Conservation (phyloP, 106 monocot genomes). For the Platanthera guangdongensis region DNA sequence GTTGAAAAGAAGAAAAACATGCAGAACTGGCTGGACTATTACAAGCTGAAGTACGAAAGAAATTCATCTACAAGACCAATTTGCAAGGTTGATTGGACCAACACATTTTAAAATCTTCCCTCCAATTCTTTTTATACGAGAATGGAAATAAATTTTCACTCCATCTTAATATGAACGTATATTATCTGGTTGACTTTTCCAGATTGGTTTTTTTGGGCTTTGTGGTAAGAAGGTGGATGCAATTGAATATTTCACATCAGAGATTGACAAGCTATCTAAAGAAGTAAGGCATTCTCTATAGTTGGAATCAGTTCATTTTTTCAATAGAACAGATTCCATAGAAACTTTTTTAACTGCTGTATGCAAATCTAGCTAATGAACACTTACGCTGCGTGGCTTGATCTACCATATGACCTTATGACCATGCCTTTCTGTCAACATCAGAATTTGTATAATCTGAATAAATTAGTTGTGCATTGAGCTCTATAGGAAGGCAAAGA, state of each 20-base stretch:
- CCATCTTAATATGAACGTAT: background rate
- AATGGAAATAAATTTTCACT: background rate
- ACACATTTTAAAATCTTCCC: background rate
- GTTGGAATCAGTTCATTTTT: background rate
- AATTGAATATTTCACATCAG: constrained; percentile 67
- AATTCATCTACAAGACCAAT: constrained; percentile 59
- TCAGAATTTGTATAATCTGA: background rate
- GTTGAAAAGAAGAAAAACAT: constrained; percentile 57
- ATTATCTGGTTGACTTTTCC: background rate
- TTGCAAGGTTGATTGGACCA: constrained; percentile 36
- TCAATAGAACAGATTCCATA: background rate
- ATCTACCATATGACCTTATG: background rate
- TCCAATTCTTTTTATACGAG: background rate
- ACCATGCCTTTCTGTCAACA: background rate
- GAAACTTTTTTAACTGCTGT: background rate
- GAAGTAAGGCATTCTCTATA: constrained; percentile 39
- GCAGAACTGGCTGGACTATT: constrained; percentile 79
- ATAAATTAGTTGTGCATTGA: background rate
- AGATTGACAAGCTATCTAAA: constrained; percentile 69
- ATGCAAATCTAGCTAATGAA: background rate
- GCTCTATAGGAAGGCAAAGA: background rate
- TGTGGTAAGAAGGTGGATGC: constrained; percentile 78
- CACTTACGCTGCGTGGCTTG: background rate
- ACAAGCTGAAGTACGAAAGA: constrained; percentile 63
- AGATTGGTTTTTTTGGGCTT: constrained; percentile 85